Percentiles rank a stretch among this genome's conserved stretches.
Conservation (phyloP, 1,284 basidiomycete species). For the Fomitiporia mediterranea region DNA sequence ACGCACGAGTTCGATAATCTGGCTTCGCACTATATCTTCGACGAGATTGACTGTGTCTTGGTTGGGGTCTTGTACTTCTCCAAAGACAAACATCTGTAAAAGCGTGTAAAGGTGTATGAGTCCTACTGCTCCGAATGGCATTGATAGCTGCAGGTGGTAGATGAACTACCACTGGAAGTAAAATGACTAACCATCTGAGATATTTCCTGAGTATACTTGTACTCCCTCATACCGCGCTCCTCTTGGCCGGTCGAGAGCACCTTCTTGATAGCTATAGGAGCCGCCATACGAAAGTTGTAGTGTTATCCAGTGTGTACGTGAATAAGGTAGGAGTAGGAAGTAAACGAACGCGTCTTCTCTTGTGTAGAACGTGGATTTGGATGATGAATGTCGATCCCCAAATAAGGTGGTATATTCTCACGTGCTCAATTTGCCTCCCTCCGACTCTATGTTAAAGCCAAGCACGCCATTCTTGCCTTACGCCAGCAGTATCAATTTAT, state of each 20-base stretch:
- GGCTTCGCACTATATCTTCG: constrained; percentile 92
- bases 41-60: constrained; percentile 87
- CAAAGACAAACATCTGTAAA: constrained; percentile 91
- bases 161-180: not conserved
- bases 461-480: constrained; percentile 6
- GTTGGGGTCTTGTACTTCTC: constrained; percentile 88
- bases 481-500: not conserved
- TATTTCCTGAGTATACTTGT: constrained; percentile 77
- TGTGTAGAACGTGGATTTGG: too few species aligned
- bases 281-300: constrained; percentile 9
- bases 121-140: not conserved
- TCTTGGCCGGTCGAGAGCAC: constrained; percentile 2
- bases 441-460: too few species aligned
- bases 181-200: constrained; percentile 61
- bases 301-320: too few species aligned
- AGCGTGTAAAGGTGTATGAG: not conserved
- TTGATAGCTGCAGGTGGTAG: not conserved
- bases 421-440: not conserved
- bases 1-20: constrained; percentile 87
- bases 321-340: too few species aligned
- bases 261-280: constrained; percentile 5
- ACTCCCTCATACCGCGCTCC: constrained; percentile 37
- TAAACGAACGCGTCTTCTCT: too few species aligned
- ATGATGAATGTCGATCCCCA: too few species aligned
- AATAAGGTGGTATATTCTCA: not conserved